Conservation (phyloP, 306 rosid species). For the Casuarina glauca region DNA sequence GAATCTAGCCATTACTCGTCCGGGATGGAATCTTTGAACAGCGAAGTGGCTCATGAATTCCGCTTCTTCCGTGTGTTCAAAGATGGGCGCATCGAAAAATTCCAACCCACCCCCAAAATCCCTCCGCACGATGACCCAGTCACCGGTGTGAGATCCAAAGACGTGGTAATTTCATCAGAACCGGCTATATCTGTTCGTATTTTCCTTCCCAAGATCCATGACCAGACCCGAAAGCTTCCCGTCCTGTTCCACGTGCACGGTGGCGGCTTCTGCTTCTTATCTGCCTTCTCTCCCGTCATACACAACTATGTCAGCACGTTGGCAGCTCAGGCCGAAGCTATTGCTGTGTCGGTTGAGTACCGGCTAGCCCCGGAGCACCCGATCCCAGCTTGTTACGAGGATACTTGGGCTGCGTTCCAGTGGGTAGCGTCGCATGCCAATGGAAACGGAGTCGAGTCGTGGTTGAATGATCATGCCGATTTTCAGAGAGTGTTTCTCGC, state of each 20-base stretch:
- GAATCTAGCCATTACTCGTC: neutral
- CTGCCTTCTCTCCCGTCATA: slow-evolving; percentile 33
- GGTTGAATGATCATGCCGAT: slow-evolving; percentile 22
- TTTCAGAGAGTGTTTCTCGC: slow-evolving; percentile 20
- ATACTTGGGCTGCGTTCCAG: slow-evolving; percentile 26
- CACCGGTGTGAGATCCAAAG: slow-evolving; percentile 29
- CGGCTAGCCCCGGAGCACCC: slow-evolving; percentile 30
- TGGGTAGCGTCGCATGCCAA: slow-evolving; percentile 28
- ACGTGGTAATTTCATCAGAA: slow-evolving; percentile 29
- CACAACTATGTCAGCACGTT: slow-evolving; percentile 27
- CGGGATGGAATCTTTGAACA: slow-evolving; percentile 12
- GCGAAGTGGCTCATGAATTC: slow-evolving; percentile 24
- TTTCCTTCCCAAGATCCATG: slow-evolving; percentile 25
- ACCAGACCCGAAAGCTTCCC: slow-evolving; percentile 18
- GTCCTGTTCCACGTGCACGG: slow-evolving; percentile 43
- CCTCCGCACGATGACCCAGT: slow-evolving; percentile 32
- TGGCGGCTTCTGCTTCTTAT: slow-evolving; percentile 35
- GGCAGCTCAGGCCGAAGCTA: slow-evolving; percentile 15
- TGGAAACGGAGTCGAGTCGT: slow-evolving; percentile 24
- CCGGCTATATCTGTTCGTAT: slow-evolving; percentile 36
- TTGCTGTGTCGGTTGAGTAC: slow-evolving; percentile 29
- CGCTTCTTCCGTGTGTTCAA: slow-evolving; percentile 32
- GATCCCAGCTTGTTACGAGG: slow-evolving; percentile 30
- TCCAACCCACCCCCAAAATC: neutral
- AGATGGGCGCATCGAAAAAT: slow-evolving; percentile 26